Percentiles rank a stretch among this genome's conserved stretches.
phyloP scores from a whole-genome alignment of 208 protist genomes.

The Leishmania turanica region DNA sequence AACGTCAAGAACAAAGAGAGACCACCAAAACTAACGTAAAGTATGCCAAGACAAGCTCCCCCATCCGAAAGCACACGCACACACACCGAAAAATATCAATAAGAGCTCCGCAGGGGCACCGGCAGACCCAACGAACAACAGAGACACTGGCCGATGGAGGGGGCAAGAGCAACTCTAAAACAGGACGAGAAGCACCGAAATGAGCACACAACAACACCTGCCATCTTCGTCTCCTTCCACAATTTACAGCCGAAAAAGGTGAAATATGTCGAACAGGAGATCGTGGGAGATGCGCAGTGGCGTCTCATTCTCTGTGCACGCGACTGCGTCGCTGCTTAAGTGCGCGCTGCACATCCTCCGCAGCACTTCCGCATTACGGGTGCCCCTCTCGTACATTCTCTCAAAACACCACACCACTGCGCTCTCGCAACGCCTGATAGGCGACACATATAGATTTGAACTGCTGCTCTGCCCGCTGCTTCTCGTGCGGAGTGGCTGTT shows the following conservation, averaged over 20 bases:
- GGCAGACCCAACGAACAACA: neutral
- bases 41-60: neutral
- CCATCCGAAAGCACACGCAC: neutral
- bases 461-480: slow-evolving; percentile 57
- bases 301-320: neutral
- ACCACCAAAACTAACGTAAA: neutral
- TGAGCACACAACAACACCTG: neutral
- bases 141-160: neutral
- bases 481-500: slow-evolving; percentile 43
- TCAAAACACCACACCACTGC: slow-evolving; percentile 1
- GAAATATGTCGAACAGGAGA: neutral
- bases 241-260: neutral
- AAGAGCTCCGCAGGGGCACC: neutral
- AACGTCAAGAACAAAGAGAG: neutral
- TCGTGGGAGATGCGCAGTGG: neutral
- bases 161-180: neutral
- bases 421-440: slow-evolving; percentile 69
- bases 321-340: neutral
- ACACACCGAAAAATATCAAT: neutral
- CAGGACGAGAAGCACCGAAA: neutral
- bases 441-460: slow-evolving; percentile 88
- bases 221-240: neutral
- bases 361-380: neutral
- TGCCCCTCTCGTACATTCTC: too few relatives aligned
- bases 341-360: neutral